Evolutionary conservation across 2,329 filamentous ascomycete genomes (phyloP), one percentile per base, ranked within the genome.

Genomic region (Xylariaceae sp.): DNA sequence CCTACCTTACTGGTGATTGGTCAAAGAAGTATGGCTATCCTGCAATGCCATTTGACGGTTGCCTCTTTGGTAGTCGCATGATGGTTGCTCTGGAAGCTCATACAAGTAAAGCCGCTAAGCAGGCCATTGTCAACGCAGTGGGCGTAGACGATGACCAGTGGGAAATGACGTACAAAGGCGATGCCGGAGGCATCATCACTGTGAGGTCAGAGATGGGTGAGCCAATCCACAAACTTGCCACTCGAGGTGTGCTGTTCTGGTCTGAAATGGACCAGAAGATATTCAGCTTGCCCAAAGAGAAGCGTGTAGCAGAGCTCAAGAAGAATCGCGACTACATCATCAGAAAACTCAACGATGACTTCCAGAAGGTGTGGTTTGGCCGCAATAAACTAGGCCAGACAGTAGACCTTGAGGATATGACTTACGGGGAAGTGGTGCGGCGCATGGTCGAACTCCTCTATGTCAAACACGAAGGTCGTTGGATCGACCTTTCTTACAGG

Each of bases 201-300:
- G 94, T 99, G 47, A 85, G 91, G 61, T 99, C 94, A 1, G 94
- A 99, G 75, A 99, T 99, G 95, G 95, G 94, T 45, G 94, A 99
- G 78, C 95, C 94, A 4, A 99, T 99, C 59, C 94, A 99, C 79
- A 99, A 99, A 78, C 83, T 99, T 56, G 95, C 94, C 12, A 99
- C 94, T 47, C 88, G 95, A 56, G 94, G 94, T 81, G 91, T 99
- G 47, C 79, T 84, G 52, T 96, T 99, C 79, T 99, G 94, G 94
- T 87, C 91, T 48, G 95, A 99, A 75, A 96, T 99, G 91, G 94
- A 99, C 68, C 84, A 95, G 72, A 96, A 95, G 75, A 97, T 99
- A 67, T 99, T 99, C 78, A 88, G 85, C 68, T 77, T 99, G 47
- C 91, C 96, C 73, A 96, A 95, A 77, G 90, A 92, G 68, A 96